Percentiles rank a stretch among this genome's conserved stretches.
These are phyloP conservation scores for Craterostigma plantagineum DNA, from an alignment of 257 asterid genomes.

Conservation along the genomic window DNA sequence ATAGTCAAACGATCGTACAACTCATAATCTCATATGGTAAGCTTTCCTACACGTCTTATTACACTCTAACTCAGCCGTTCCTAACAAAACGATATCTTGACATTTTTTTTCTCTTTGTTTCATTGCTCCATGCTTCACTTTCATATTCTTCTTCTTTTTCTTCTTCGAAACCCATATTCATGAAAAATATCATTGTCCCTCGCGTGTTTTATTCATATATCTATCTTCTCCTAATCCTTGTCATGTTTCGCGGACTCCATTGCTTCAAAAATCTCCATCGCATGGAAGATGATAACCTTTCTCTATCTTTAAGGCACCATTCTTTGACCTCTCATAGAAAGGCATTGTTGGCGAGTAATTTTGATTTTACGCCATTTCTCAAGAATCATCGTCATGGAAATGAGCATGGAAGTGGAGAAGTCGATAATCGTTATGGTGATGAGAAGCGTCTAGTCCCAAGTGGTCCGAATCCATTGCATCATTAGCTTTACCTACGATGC, in stretches of 20 bases:
- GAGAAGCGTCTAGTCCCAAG: slow-evolving; percentile 50
- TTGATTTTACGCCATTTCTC: slow-evolving; percentile 50
- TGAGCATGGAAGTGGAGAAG: slow-evolving; percentile 9
- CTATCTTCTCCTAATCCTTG: slow-evolving; percentile 24
- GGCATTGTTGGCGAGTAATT: slow-evolving; percentile 23
- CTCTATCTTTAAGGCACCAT: slow-evolving; percentile 2
- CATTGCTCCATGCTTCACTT: slow-evolving; percentile 61
- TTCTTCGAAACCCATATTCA: slow-evolving; percentile 16
- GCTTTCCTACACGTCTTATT: slow-evolving; percentile 17
- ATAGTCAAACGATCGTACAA: slow-evolving; percentile 18
- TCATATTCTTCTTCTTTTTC: slow-evolving; percentile 21
- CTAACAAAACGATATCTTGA: background rate
- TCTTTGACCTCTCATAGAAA: slow-evolving; percentile 23
- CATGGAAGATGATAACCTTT: background rate
- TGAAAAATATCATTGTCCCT: slow-evolving; percentile 16
- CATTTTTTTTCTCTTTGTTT: slow-evolving; percentile 12
- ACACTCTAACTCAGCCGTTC: slow-evolving; percentile 39
- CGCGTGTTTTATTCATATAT: slow-evolving; percentile 19
- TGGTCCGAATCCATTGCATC: slow-evolving; percentile 60
- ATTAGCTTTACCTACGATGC: slow-evolving; percentile 9
- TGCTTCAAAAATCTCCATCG: slow-evolving; percentile 9
- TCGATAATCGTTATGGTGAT: slow-evolving; percentile 36
- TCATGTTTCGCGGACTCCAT: slow-evolving; percentile 25
- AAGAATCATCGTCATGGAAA: slow-evolving; percentile 6
- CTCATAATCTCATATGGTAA: slow-evolving; percentile 47